These are phyloP conservation scores for Lepidium sativum DNA, from an alignment of 345 rosid species.

Conservation along the genomic window DNA sequence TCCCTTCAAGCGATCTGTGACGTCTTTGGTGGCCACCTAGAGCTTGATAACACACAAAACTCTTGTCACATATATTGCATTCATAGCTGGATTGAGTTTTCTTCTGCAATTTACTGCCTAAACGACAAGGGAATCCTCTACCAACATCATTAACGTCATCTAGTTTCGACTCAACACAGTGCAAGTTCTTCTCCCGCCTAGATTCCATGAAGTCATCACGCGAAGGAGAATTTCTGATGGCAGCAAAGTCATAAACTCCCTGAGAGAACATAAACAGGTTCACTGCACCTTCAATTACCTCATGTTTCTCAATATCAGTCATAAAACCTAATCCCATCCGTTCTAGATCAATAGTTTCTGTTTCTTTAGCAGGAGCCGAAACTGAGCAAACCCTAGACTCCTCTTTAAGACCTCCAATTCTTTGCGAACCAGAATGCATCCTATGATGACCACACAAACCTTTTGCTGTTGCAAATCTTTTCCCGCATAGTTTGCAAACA, in stretches of 20 bases:
- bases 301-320: slow-evolving; percentile 9
- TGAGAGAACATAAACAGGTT: slow-evolving; percentile 14
- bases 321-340: background rate
- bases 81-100: background rate
- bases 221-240: background rate
- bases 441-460: background rate
- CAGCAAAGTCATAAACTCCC: background rate
- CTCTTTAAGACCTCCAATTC: background rate
- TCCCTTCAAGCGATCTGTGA: background rate
- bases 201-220: background rate
- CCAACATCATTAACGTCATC: background rate
- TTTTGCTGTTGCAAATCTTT: background rate
- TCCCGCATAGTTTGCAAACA: background rate
- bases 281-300: slow-evolving; percentile 15
- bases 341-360: too few relatives aligned
- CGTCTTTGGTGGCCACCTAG: slow-evolving; percentile 2
- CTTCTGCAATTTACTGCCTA: background rate
- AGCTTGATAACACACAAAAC: slow-evolving; percentile 1
- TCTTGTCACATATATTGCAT: slow-evolving; percentile 2
- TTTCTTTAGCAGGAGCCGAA: background rate
- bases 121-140: background rate
- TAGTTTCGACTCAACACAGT: background rate
- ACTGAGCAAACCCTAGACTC: background rate
- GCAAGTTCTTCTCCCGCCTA: background rate
- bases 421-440: background rate